phyloP scores from a whole-genome alignment of 208 protist species.

The Trypanosoma platydactyli region DNA sequence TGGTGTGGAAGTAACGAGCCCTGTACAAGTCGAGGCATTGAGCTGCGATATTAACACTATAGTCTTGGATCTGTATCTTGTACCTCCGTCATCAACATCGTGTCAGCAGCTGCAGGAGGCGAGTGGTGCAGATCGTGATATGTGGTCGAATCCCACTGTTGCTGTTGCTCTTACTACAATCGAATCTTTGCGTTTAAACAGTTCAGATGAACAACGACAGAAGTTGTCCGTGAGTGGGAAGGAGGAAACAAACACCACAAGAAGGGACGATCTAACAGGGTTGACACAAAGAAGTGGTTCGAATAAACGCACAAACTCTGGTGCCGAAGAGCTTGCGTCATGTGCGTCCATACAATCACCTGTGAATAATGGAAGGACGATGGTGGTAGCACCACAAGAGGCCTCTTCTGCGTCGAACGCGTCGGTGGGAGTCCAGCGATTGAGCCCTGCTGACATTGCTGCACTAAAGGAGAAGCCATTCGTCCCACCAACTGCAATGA shows the following conservation, averaged over 20 bases:
- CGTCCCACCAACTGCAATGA: background rate
- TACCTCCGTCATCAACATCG: background rate
- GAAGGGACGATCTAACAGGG: background rate
- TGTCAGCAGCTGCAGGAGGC: background rate
- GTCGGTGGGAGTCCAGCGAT: background rate
- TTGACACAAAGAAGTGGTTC: background rate
- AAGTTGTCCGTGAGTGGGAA: background rate
- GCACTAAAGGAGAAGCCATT: slow-evolving; percentile 13
- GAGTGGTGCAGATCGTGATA: background rate
- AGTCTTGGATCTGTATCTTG: slow-evolving; percentile 18
- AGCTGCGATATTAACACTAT: slow-evolving; percentile 19
- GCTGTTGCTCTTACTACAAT: background rate
- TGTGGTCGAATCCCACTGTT: background rate
- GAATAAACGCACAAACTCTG: no score
- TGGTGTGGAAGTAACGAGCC: slow-evolving; percentile 21
- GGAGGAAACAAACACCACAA: background rate
- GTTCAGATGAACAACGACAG: background rate
- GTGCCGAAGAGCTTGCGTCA: background rate
- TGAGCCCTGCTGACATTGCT: background rate
- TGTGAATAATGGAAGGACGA: no score
- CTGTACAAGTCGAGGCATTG: slow-evolving; percentile 17
- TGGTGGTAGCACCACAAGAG: background rate
- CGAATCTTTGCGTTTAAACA: background rate
- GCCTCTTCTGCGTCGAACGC: no score
- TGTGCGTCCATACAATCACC: background rate